Evolutionary conservation across 805 yeast genomes (phyloP), one percentile per base, ranked within the genome.

Genomic region (Yamadazyma tumulicola): DNA sequence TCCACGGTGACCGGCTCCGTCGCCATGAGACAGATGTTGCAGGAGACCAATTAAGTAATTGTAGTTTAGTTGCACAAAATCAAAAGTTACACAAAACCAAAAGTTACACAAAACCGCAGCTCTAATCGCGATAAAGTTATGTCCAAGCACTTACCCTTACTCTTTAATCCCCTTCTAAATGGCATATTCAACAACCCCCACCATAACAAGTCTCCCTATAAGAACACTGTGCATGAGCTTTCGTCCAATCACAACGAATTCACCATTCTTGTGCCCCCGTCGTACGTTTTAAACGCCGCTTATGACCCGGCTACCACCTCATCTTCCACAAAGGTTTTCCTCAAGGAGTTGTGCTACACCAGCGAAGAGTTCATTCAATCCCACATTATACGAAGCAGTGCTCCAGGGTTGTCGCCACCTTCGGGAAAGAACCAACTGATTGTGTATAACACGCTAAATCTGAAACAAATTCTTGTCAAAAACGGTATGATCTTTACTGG

Each of bases 261-360:
- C 51, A 66, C 78, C 2, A 51, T 85, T 10, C 51, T 85, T n/a
- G 77, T 81, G 1, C 95, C 95, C 0, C 75, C 77, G 4, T 59
- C 81, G 1, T 51, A 57, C 18, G 55, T 71, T 2, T 59, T 83
- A 10, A 54, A 57, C 24, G 52, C 57, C 15, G 45, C 46, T 30
- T 48, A 46, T 25, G 69, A 66, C 39, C 57, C 63, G 11, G n/a
- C n/a, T n/a, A 35, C 49, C 5, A 39, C 54, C 3, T 43, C 45
- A 15, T 39, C 32, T 15, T 35, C 53, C 3, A 36, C 49, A 8
- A 55, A 67, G 7, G 34, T 54, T 1, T 50, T 67, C 2, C 66
- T 77, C 35, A 52, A 49, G 3, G 85, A 79, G 2, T 54, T 77
- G 10, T 79, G 85, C 51, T 72, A 72, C 39, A 41, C 43, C 32